Conservation (phyloP, 371 early-diverging fungal genomes). For the Furculomyces boomerangus region DNA sequence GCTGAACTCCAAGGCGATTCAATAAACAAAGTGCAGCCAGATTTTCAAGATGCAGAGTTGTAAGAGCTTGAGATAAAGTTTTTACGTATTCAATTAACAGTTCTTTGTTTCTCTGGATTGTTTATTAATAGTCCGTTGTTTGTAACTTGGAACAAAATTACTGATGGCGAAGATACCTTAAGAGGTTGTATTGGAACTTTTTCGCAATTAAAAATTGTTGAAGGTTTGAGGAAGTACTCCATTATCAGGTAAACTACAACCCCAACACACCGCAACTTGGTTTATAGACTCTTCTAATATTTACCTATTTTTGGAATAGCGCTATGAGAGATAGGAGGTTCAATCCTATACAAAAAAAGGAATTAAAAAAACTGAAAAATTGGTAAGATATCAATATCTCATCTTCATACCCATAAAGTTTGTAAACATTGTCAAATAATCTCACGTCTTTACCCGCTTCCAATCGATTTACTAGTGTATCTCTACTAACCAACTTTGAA, state of each 20-base stretch:
- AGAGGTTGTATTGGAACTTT: slow-evolving; percentile 94
- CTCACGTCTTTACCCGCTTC: too few relatives aligned
- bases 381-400: slow-evolving; percentile 1
- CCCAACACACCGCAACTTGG: background rate
- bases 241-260: slow-evolving; percentile 22
- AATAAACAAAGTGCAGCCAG: background rate
- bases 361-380: slow-evolving; percentile 42
- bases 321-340: slow-evolving; percentile 72
- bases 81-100: background rate
- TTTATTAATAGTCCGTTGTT: slow-evolving; percentile 39
- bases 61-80: background rate
- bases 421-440: too few relatives aligned
- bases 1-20: slow-evolving; percentile 24
- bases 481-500: slow-evolving; percentile 73
- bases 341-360: slow-evolving; percentile 43
- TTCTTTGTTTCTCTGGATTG: background rate
- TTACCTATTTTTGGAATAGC: slow-evolving; percentile 18
- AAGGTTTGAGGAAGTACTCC: slow-evolving; percentile 68
- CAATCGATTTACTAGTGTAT: slow-evolving; percentile 27
- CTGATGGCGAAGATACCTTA: slow-evolving; percentile 26
- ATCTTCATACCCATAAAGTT: too few relatives aligned
- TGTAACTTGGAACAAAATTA: slow-evolving; percentile 56
- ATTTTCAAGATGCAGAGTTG: slow-evolving; percentile 4
- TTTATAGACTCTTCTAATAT: background rate
- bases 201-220: slow-evolving; percentile 39